These are phyloP conservation scores for Phaeosphaeriaceae sp. DNA, from an alignment of 2,329 filamentous ascomycete species.

Conservation along the genomic window DNA sequence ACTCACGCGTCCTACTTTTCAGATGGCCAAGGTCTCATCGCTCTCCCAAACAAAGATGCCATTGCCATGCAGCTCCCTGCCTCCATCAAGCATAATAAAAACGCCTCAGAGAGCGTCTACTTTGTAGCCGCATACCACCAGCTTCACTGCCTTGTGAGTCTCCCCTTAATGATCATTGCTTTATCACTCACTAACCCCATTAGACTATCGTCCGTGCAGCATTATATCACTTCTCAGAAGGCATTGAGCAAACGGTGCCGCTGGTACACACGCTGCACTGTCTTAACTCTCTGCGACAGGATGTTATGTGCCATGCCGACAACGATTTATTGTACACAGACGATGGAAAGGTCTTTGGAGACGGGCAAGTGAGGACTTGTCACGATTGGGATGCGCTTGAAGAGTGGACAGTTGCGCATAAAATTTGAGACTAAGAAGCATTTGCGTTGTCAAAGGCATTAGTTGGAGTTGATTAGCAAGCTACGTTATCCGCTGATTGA, in stretches of 20 bases:
- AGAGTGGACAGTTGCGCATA: not conserved
- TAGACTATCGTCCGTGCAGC: not conserved
- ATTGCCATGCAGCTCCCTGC: not conserved
- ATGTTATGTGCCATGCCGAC: not conserved
- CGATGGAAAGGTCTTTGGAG: constrained; percentile 1
- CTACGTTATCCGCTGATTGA: too few species aligned
- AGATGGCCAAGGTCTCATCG: not conserved
- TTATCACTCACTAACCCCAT: not conserved
- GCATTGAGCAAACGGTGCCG: not conserved
- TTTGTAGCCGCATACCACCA: not conserved
- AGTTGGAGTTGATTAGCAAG: too few species aligned
- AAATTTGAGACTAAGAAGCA: too few species aligned
- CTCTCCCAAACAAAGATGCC: not conserved
- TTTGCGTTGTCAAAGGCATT: too few species aligned
- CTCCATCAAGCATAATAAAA: not conserved
- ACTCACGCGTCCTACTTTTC: too few species aligned
- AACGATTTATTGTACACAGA: not conserved
- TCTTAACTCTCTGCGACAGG: not conserved
- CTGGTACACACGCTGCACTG: not conserved
- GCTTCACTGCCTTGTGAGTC: constrained; percentile 2
- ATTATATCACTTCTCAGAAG: not conserved
- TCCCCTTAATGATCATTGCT: not conserved
- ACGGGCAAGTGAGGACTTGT: not conserved
- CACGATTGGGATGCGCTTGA: not conserved
- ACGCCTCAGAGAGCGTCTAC: not conserved